A percentile compares a stretch with the other conserved stretches of the same genome.
Conservation (phyloP, 169 alveolate genomes). For the Plasmodium fragile region DNA sequence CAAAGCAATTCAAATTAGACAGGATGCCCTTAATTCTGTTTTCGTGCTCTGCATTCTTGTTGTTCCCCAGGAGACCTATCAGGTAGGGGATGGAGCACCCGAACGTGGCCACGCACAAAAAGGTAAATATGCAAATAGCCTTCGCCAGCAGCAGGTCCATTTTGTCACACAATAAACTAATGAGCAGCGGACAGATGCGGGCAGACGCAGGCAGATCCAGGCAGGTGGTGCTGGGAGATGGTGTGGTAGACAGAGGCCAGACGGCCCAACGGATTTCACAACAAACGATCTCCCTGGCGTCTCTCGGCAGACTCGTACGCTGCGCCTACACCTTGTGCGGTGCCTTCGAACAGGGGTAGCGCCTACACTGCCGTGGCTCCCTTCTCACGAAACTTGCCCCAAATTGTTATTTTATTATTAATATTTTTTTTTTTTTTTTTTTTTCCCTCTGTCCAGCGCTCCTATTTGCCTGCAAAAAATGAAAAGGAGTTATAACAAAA, state of each 20-base stretch:
- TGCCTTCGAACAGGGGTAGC: background rate
- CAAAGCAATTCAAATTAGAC: conserved; percentile 54
- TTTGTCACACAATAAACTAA: background rate
- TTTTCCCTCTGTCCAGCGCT: background rate
- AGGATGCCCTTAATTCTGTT: conserved; percentile 17
- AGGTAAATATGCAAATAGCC: conserved; percentile 45
- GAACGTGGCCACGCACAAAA: conserved; percentile 43
- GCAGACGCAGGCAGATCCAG: background rate
- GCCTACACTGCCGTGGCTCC: background rate
- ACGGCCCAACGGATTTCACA: too few relatives aligned
- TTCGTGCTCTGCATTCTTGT: conserved; percentile 9
- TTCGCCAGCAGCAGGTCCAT: conserved; percentile 54
- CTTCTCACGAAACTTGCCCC: background rate
- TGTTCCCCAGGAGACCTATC: conserved; percentile 27
- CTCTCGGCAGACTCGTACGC: background rate
- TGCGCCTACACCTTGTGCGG: background rate
- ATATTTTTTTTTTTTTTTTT: background rate
- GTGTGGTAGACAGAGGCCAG: too few relatives aligned
- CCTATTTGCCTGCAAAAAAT: background rate
- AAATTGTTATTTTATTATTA: background rate
- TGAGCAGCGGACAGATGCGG: background rate
- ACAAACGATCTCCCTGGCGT: background rate
- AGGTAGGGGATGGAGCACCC: conserved; percentile 60
- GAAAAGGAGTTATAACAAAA: background rate
- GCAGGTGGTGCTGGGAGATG: background rate